phyloP scores from a whole-genome alignment of 2,329 filamentous ascomycete species.

The Trichoderma guizhouense region DNA sequence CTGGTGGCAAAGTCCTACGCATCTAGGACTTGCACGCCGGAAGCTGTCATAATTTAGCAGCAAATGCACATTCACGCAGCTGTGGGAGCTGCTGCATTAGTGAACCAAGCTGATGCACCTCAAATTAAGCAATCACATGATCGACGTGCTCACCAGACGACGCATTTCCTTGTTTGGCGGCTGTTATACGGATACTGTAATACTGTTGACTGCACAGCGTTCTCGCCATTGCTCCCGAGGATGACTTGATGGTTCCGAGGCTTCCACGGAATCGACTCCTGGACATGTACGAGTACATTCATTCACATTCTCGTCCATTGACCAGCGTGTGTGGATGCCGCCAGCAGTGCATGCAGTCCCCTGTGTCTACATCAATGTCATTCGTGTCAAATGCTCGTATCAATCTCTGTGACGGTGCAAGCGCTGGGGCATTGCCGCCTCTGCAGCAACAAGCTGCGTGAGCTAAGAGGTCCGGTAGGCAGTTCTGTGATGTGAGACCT shows the following conservation, averaged over 20 bases:
- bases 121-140: constrained; percentile 9
- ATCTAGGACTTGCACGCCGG: constrained; percentile 13
- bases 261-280: not conserved
- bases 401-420: not conserved
- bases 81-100: not conserved
- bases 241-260: not conserved
- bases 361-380: not conserved
- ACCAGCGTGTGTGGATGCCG: not conserved
- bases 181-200: no score
- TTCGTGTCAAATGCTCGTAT: not conserved
- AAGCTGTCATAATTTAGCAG: constrained; percentile 9
- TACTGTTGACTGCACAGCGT: no score
- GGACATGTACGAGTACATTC: not conserved
- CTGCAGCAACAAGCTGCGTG: not conserved
- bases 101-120: not conserved
- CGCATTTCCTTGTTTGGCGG: not conserved
- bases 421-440: not conserved
- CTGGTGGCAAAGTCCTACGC: constrained; percentile 17
- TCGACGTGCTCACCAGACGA: not conserved
- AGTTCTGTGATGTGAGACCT: not conserved
- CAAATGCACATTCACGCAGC: not conserved
- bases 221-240: not conserved
- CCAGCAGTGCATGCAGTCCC: not conserved
- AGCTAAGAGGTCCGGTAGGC: not conserved
- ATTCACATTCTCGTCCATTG: not conserved